Evolutionary conservation across 148 eudicot genomes (phyloP), one percentile per base, ranked within the genome.

Genomic region (Vaccinium myrtillus): DNA sequence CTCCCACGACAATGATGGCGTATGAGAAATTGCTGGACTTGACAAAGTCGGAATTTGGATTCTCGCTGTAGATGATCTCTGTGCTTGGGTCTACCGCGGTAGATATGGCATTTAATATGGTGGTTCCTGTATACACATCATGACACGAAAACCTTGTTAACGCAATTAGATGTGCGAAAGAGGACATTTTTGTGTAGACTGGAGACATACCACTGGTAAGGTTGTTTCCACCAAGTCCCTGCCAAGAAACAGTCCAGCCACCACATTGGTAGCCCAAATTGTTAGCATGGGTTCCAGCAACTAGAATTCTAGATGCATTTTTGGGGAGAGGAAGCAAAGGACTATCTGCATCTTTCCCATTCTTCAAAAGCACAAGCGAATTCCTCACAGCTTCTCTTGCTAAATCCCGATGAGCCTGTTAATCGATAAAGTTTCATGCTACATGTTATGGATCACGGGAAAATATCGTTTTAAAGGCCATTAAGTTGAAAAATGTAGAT

Each of bases 1-100:
- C 87, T 30, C 87, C 87, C 25, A 85, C 87, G 48, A 81, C 84
- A 1, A 85, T 81, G n/a, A 85, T 76, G 81, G 87, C 87, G 5
- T 85, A 76, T 0, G 79, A 76, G 46, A 85, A 85, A 56, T 81
- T 54, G 32, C 53, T 53, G 76, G 81, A 85, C 50, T 85, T 81
- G 81, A 81, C 16, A 5, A 59, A 75, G 6, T 75, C 65, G 6
- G 77, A 48, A 70, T 67, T 49, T 4, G 78, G 75, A 61, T 48
- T 75, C 18, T 81, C 79, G n/a, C 51, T 61, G 70, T 85, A 81
- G 56, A 63, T 39, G 7, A 85, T 48, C 51, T 85, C 55, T 32
- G 87, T 76, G 32, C 75, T 61, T 30, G 83, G 63, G 55, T 81
- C 84, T 12, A 85, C 80, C 12, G 87, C 78, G 19, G 84, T 55